Conservation (phyloP, 352 stramenopile genomes). For the Discostella stelligera region DNA sequence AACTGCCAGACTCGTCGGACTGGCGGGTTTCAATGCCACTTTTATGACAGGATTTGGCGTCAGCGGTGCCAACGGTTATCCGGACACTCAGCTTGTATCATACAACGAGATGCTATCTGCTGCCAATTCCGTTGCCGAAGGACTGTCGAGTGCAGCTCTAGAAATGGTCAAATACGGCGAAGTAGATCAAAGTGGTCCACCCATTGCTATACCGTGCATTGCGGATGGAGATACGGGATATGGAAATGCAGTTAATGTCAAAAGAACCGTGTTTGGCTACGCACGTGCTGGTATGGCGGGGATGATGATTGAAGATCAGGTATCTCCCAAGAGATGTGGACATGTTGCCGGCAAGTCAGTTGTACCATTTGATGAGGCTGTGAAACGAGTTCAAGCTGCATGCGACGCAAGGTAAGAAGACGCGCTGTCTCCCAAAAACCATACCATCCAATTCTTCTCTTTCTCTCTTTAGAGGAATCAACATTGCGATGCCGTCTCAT, state of each 20-base stretch:
- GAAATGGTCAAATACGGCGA: conserved; percentile 55
- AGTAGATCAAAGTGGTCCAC: conserved; percentile 12
- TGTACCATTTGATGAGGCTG: conserved; percentile 86
- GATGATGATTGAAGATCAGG: conserved; percentile 94
- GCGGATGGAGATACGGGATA: conserved; percentile 84
- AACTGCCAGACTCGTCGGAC: conserved; percentile 87
- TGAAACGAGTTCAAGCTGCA: conserved; percentile 86
- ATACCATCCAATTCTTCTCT: not conserved
- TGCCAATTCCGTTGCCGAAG: conserved; percentile 64
- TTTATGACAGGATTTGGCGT: conserved; percentile 94
- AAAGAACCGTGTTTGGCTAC: conserved; percentile 89
- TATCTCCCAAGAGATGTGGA: conserved; percentile 90
- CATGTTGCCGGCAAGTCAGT: conserved; percentile 90
- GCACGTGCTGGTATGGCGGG: conserved; percentile 88
- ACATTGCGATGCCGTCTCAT: not conserved
- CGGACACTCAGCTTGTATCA: conserved; percentile 87
- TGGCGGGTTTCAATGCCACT: conserved; percentile 86
- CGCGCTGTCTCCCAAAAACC: not conserved
- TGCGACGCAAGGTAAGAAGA: conserved; percentile 85
- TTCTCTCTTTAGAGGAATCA: not conserved
- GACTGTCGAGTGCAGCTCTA: conserved; percentile 62
- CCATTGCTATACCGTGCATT: conserved; percentile 77
- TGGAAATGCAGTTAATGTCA: conserved; percentile 91
- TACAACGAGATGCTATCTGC: conserved; percentile 76
- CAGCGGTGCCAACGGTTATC: conserved; percentile 85